Conservation (phyloP, 108 stramenopile species). For the Conticribra weissflogii region DNA sequence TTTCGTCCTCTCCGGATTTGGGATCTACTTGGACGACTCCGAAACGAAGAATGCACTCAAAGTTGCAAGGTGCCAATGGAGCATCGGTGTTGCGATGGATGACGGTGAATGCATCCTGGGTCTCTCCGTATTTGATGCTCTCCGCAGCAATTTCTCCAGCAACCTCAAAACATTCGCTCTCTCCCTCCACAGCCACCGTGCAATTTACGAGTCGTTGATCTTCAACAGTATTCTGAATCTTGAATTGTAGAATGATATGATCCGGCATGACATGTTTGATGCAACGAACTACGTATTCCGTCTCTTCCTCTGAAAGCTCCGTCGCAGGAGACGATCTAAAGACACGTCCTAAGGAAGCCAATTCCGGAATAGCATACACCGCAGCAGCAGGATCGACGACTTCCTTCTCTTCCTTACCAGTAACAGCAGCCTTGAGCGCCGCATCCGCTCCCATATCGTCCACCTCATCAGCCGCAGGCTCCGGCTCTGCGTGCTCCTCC, state of each 20-base stretch:
- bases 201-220: constrained; percentile 80
- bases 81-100: constrained; percentile 54
- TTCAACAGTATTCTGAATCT: constrained; percentile 86
- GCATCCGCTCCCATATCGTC: constrained; percentile 42
- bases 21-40: constrained; percentile 67
- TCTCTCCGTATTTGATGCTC: constrained; percentile 61
- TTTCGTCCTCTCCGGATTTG: constrained; percentile 74
- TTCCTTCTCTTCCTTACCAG: constrained; percentile 51
- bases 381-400: constrained; percentile 61
- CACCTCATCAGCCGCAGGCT: constrained; percentile 16
- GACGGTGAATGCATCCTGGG: constrained; percentile 70
- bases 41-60: constrained; percentile 73
- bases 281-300: constrained; percentile 79
- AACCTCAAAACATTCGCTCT: constrained; percentile 55
- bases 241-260: constrained; percentile 86
- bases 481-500: constrained; percentile 56
- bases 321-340: constrained; percentile 62
- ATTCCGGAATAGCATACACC: constrained; percentile 74
- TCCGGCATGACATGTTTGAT: constrained; percentile 86
- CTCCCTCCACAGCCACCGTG: constrained; percentile 70
- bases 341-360: constrained; percentile 71
- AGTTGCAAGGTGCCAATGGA: constrained; percentile 47
- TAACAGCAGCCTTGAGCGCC: constrained; percentile 35
- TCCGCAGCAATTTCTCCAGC: constrained; percentile 59
- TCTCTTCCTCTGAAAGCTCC: constrained; percentile 73